Percentiles rank a stretch among this genome's conserved stretches.
phyloP scores from a whole-genome alignment of 192 early-diverging fungal genomes.

The Coemansia sp. region DNA sequence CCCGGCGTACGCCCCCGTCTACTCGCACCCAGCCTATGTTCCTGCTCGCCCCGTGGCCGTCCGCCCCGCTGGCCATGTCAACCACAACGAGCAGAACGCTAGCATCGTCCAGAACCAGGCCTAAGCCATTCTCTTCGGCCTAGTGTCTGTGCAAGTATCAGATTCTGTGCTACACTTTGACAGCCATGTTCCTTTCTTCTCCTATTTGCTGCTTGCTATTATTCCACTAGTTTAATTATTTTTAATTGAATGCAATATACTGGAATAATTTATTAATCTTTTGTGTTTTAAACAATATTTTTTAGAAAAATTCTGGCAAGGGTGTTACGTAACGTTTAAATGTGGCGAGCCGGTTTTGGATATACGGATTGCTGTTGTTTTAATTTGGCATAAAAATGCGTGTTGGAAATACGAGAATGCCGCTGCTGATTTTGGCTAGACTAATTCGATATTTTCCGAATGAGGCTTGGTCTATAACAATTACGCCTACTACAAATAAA shows the following conservation, averaged over 20 bases:
- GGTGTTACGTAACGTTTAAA: neutral
- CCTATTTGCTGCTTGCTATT: constrained; percentile 3
- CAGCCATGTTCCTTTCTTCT: neutral
- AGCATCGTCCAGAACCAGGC: constrained; percentile 51
- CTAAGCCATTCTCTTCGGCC: constrained; percentile 8
- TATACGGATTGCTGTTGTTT: neutral
- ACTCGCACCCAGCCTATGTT: constrained; percentile 10
- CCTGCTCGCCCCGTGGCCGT: constrained; percentile 2
- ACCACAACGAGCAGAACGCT: constrained; percentile 46
- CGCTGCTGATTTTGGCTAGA: neutral
- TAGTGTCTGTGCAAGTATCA: neutral
- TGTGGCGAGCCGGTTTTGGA: no score
- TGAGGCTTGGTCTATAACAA: no score
- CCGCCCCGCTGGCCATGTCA: constrained; percentile 10
- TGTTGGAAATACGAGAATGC: neutral
- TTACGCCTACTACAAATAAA: no score
- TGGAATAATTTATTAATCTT: neutral
- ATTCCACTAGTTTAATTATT: neutral
- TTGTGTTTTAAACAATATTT: neutral
- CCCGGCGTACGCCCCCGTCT: constrained; percentile 2
- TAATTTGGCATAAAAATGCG: neutral
- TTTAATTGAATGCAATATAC: neutral
- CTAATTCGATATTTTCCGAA: neutral
- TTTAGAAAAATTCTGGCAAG: no score
- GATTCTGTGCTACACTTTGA: neutral